Evolutionary conservation across 805 yeast genomes (phyloP).

Genomic region (Zygosaccharomyces bailii): DNA sequence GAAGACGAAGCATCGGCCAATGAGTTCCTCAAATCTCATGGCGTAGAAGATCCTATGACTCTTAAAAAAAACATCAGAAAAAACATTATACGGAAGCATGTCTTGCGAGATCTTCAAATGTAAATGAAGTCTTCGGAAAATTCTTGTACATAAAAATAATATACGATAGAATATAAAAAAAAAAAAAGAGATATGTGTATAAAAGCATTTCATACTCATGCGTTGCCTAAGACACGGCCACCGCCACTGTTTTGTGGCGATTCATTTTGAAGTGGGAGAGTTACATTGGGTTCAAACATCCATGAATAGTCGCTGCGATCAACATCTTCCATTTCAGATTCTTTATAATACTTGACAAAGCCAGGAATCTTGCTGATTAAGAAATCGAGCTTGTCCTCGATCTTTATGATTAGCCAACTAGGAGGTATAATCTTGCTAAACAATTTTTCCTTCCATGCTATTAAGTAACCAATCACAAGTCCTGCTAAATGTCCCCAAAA

Average conservation of each 20-base stretch:
- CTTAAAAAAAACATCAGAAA: slow-evolving; percentile 56
- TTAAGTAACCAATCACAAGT: slow-evolving; percentile 59
- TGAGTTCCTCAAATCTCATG: slow-evolving; percentile 36
- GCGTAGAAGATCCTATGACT: slow-evolving; percentile 37
- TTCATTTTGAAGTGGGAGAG: slow-evolving; percentile 20
- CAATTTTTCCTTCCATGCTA: slow-evolving; percentile 49
- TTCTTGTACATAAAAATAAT: slow-evolving; percentile 12
- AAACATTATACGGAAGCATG: slow-evolving; percentile 67
- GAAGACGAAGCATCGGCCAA: slow-evolving; percentile 37
- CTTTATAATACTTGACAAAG: slow-evolving; percentile 54
- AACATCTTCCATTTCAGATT: slow-evolving; percentile 43
- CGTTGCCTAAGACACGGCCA: slow-evolving; percentile 24
- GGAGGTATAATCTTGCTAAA: slow-evolving; percentile 63
- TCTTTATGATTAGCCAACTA: slow-evolving; percentile 55
- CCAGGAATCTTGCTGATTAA: slow-evolving; percentile 53
- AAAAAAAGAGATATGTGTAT: not conserved
- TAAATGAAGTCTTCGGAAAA: slow-evolving; percentile 5
- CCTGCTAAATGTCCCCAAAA: slow-evolving; percentile 74
- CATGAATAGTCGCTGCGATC: slow-evolving; percentile 28
- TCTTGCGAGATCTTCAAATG: slow-evolving; percentile 30
- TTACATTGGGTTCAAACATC: slow-evolving; percentile 19
- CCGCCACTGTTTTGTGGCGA: slow-evolving; percentile 10
- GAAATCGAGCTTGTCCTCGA: slow-evolving; percentile 53
- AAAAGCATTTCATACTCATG: not conserved
- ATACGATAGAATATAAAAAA: slow-evolving; percentile 1